These are phyloP conservation scores for Geosmithia morbida DNA, from an alignment of 2,329 filamentous ascomycete species.

Conservation along the genomic window DNA sequence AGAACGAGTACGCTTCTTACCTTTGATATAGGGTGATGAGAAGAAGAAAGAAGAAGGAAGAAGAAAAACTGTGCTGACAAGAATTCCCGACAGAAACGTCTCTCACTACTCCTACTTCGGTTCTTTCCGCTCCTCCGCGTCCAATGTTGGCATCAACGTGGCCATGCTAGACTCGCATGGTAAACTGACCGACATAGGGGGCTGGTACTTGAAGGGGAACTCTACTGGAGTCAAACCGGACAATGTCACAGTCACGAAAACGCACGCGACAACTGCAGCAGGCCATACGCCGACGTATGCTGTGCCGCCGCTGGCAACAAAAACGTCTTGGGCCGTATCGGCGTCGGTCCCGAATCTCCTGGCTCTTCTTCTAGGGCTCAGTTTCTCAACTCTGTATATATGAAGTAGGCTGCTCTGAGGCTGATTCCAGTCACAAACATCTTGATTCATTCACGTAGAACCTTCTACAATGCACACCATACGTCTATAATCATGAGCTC, in stretches of 20 bases:
- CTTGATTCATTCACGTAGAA: too few species aligned
- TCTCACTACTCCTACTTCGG: constrained; percentile 57
- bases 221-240: constrained; percentile 23
- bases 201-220: constrained; percentile 52
- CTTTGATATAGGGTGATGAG: too few species aligned
- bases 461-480: too few species aligned
- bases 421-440: too few species aligned
- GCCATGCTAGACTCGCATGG: constrained; percentile 56
- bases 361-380: background rate
- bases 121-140: constrained; percentile 53
- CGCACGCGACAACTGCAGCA: background rate
- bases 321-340: background rate
- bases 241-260: background rate
- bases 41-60: too few species aligned
- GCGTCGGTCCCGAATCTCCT: background rate
- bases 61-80: too few species aligned
- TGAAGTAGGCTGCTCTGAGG: too few species aligned
- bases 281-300: background rate
- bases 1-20: constrained; percentile 27
- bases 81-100: constrained; percentile 18
- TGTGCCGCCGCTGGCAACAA: background rate
- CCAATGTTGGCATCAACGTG: constrained; percentile 60
- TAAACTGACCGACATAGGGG: constrained; percentile 59
- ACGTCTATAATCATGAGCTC: too few species aligned
- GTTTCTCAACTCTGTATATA: background rate